Percentiles rank a stretch among this genome's conserved stretches.
phyloP scores from a whole-genome alignment of 2,329 filamentous ascomycete genomes.

The Sordariomycetes sp. region DNA sequence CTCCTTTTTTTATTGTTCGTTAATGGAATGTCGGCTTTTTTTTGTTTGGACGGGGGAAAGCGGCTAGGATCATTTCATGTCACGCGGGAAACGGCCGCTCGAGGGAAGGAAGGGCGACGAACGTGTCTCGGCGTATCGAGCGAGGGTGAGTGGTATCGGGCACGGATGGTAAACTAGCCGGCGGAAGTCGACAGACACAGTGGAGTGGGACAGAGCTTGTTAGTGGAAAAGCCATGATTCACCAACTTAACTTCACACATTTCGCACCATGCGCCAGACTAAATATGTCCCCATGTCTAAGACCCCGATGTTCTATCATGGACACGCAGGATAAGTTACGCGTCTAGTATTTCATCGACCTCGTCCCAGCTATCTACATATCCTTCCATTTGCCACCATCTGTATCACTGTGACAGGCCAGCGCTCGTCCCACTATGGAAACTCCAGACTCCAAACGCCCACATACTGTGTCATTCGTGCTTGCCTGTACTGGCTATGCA shows the following conservation, averaged over 20 bases:
- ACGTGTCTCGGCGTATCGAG: background rate
- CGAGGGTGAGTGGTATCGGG: background rate
- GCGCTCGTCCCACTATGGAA: background rate
- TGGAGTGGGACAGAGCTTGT: background rate
- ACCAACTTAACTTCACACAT: background rate
- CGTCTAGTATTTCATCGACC: background rate
- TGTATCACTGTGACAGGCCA: background rate
- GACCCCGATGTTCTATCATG: background rate
- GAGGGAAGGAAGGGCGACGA: background rate
- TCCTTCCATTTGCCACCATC: background rate
- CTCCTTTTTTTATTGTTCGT: background rate
- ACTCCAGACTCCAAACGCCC: background rate
- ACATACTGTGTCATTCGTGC: background rate
- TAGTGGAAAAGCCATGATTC: background rate
- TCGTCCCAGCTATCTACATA: background rate
- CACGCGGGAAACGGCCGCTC: background rate
- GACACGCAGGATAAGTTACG: background rate
- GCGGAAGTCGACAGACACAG: background rate
- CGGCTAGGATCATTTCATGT: background rate
- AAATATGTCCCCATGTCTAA: background rate
- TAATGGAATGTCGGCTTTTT: background rate
- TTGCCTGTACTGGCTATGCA: background rate
- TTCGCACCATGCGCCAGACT: background rate
- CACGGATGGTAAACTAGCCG: background rate
- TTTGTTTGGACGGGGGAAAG: background rate